Evolutionary conservation across 2,329 filamentous ascomycete genomes (phyloP).

Genomic region (Coleophoma cylindrospora): DNA sequence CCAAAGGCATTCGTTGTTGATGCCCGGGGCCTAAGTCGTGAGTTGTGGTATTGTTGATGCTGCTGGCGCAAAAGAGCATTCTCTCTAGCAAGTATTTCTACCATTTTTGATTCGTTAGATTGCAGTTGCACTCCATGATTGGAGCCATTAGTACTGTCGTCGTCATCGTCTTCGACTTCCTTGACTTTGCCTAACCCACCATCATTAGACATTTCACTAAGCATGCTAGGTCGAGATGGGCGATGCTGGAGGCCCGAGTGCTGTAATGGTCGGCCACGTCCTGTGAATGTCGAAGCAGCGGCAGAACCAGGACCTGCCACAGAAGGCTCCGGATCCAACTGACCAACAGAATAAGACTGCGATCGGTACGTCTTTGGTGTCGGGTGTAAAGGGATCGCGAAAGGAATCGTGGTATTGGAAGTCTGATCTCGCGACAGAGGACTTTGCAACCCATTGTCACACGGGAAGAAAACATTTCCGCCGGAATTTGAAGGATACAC

Average conservation of each 20-base stretch:
- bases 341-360: slow-evolving; percentile 93
- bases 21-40: slow-evolving; percentile 51
- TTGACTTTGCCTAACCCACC: slow-evolving; percentile 64
- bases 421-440: slow-evolving; percentile 47
- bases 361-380: slow-evolving; percentile 92
- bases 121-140: slow-evolving; percentile 49
- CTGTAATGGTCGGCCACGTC: slow-evolving; percentile 34
- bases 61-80: slow-evolving; percentile 58
- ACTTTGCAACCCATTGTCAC: slow-evolving; percentile 38
- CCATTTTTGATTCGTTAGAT: slow-evolving; percentile 52
- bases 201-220: slow-evolving; percentile 67
- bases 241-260: slow-evolving; percentile 73
- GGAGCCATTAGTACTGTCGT: slow-evolving; percentile 50
- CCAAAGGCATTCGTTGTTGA: slow-evolving; percentile 48
- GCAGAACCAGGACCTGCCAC: slow-evolving; percentile 11
- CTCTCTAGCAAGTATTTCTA: slow-evolving; percentile 57
- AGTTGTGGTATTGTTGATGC: slow-evolving; percentile 50
- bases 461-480: slow-evolving; percentile 38
- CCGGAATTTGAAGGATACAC: slow-evolving; percentile 37
- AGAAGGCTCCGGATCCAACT: slow-evolving; percentile 65
- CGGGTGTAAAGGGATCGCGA: slow-evolving; percentile 82
- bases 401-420: slow-evolving; percentile 67
- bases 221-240: slow-evolving; percentile 72
- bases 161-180: slow-evolving; percentile 64
- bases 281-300: slow-evolving; percentile 15